phyloP scores from a whole-genome alignment of 768 basidiomycete species.

The Mrakia frigida region DNA sequence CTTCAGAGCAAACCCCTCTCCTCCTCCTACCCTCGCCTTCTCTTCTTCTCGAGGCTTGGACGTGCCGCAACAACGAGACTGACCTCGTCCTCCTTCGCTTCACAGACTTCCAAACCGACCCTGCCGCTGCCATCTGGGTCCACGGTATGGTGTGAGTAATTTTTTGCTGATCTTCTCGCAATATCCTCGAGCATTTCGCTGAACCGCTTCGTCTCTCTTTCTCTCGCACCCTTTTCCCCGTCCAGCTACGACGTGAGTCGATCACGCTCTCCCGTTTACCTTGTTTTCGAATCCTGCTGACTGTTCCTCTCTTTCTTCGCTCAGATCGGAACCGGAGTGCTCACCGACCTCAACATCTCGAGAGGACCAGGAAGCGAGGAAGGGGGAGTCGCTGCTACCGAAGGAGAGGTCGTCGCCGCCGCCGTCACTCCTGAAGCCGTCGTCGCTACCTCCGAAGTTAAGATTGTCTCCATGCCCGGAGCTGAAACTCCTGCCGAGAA shows the following conservation, averaged over 20 bases:
- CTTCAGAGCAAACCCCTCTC: too few species aligned
- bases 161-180: background rate
- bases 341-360: background rate
- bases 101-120: slow-evolving; percentile 7
- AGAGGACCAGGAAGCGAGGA: background rate
- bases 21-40: too few species aligned
- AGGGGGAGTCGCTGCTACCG: background rate
- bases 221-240: background rate
- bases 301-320: background rate
- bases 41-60: too few species aligned
- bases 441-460: background rate
- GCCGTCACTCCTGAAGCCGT: background rate
- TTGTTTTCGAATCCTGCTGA: background rate
- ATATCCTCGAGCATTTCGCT: background rate
- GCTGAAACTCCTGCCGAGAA: background rate
- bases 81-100: background rate
- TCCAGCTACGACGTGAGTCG: background rate
- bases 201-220: background rate
- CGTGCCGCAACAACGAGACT: too few species aligned
- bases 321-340: background rate
- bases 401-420: background rate
- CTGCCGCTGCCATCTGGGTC: background rate
- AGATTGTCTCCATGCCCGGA: background rate
- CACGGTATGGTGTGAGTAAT: background rate
- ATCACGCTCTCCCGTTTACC: background rate